Base-by-base conservation (phyloP, 73 alveolate species). In the Paramecium sexaurelia region DNA sequence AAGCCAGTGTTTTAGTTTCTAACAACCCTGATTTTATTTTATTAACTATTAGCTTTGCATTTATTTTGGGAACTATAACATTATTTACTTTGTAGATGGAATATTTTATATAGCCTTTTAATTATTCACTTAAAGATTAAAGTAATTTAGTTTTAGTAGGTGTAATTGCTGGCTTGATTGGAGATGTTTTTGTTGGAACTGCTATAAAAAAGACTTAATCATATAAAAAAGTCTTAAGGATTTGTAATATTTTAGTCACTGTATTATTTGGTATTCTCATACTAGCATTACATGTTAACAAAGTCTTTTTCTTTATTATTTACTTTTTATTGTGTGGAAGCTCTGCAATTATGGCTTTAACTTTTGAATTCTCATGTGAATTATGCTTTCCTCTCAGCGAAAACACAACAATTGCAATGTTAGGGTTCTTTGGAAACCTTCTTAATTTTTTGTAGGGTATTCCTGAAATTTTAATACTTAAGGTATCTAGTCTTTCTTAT, bases 311-410 rank as follows among this genome's bases (percentile, higher is more conserved):
- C 41, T 78, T 13, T 43, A 78, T 78, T 13, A 9, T 73, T 13
- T 78, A 78, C 22, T 78, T 78, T 29, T 41, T 78, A 13, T 73
- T 78, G 4, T 78, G 90, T 43, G 15, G n/a, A 0, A 13, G 51
- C 24, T 78, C 90, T 0, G 41, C 75, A 41, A 43, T 78, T 45
- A 13, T 78, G 71, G 90, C 90, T 1, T 26, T 78, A 17, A 78
- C 73, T 10, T 78, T 78, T 41, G 73, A 78, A 51, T 78, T 78
- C 9, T 39, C 75, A 7, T 78, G 90, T 78, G 90, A 78, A 78
- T 11, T 78, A 7, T 17, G 75, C 6, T 78, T 78, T 45, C 75
- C 90, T n/a, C 75, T 78, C 8, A 78, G 73, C 17, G 90, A 78
- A 43, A 78, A 73, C 0, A 41, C 90, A 8, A 78, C 90, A 17